These are phyloP conservation scores for Stevia rebaudiana DNA, from an alignment of 140 eudicot species.

Conservation along the genomic window DNA sequence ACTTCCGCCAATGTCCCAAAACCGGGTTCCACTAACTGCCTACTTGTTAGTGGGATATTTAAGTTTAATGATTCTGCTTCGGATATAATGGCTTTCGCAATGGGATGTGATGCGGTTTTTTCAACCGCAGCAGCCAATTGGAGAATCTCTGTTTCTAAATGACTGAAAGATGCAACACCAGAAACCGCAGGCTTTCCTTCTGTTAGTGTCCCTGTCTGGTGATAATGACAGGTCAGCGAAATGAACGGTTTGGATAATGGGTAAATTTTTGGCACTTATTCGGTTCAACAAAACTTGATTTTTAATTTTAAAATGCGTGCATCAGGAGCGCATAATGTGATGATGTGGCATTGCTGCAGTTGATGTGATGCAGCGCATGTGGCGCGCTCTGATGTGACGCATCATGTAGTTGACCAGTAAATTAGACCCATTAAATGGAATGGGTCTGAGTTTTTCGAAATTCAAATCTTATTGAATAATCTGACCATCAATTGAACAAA, in stretches of 20 bases:
- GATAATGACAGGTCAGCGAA: conserved; percentile 16
- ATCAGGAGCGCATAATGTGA: too few species aligned
- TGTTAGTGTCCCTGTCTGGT: conserved; percentile 90
- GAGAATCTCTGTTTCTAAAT: conserved; percentile 60
- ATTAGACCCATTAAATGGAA: too few species aligned
- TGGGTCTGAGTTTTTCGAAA: too few species aligned
- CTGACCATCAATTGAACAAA: too few species aligned
- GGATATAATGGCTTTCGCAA: conserved; percentile 70
- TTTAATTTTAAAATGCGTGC: too few species aligned
- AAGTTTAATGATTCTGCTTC: conserved; percentile 72
- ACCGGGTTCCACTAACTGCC: conserved; percentile 88
- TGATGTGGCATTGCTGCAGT: too few species aligned
- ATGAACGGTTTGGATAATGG: not conserved
- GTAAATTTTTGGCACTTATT: not conserved
- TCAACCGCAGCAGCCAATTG: conserved; percentile 94
- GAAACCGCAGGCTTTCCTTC: conserved; percentile 93
- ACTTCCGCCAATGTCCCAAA: conserved; percentile 92
- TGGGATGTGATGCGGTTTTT: conserved; percentile 88
- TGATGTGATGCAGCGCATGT: too few species aligned
- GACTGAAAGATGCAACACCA: conserved; percentile 52
- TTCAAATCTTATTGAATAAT: too few species aligned
- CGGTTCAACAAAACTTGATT: too few species aligned
- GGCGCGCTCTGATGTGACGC: too few species aligned
- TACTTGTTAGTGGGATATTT: conserved; percentile 55
- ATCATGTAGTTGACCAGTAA: too few species aligned